Evolutionary conservation across 129 eudicot species (phyloP), one percentile per base, ranked within the genome.

Genomic region (Saussurea involucrata): DNA sequence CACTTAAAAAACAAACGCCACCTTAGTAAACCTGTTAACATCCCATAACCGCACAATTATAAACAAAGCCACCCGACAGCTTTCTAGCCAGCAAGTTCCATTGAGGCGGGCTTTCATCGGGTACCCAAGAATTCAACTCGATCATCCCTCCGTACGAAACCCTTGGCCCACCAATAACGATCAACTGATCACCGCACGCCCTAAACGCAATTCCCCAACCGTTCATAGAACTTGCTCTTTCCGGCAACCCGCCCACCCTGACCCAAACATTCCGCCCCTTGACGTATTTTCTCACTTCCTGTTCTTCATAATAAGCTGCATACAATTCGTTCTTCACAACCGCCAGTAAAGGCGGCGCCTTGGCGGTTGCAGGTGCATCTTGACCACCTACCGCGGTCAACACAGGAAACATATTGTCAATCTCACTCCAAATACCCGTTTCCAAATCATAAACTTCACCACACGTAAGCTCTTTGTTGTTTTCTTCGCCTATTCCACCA

Each of bases 1-100:
- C 2, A 44, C 18, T 4, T 1, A 0, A 49, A 49, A 46, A 17
- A 49, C 58, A 49, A 20, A 49, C 58, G n/a, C n/a, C n/a, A n/a
- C n/a, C n/a, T n/a, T n/a, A 69, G 29, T 42, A 29, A 49, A 76
- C 66, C 44, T 29, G 53, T 67, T 33, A 92, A 75, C 96, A 92
- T n/a, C 97, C 96, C 97, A 92, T 92, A 46, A 89, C 95, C 11
- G 96, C 91, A 86, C 97, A 92, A 64, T 92, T 89, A 76, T 87
- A 89, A 65, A 92, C 97, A 84, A 92, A 92, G 21, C 87, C 84
- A 17, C 87, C 81, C 0, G 91, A 84, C 3, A 53, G 86, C 58
- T 87, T 89, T 37, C 89, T 73, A 2, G 78, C 96, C 8, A 92
- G 87, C 68, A 92, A 75, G 33, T 69, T 83, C 97, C 97, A 89